Conservation (phyloP, 1,139 yeast genomes). For the Blastobotrys serpentis region DNA sequence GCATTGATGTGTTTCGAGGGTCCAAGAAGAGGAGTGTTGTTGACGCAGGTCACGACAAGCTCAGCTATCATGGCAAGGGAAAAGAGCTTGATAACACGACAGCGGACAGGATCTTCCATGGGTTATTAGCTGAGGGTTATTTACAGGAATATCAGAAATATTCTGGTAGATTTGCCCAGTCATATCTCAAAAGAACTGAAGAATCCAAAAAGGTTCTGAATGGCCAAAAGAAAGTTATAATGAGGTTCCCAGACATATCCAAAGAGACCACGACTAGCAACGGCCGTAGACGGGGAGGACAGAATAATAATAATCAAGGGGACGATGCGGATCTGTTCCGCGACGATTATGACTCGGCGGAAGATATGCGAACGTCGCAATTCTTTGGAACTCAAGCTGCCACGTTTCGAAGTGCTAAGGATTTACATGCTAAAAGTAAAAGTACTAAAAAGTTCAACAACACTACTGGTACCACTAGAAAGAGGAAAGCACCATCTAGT, state of each 20-base stretch:
- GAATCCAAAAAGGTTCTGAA: constrained; percentile 4
- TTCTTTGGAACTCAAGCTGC: constrained; percentile 9
- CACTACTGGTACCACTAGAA: not conserved
- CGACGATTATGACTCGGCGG: constrained; percentile 6
- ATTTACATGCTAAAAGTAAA: not conserved
- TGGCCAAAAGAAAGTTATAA: constrained; percentile 6
- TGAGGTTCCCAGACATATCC: constrained; percentile 3
- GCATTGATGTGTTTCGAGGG: constrained; percentile 84
- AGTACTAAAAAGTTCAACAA: not conserved
- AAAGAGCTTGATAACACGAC: constrained; percentile 60
- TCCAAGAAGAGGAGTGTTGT: constrained; percentile 61
- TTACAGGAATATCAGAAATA: constrained; percentile 70
- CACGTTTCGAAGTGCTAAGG: constrained; percentile 1
- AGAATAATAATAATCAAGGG: not conserved
- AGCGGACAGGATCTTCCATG: constrained; percentile 78
- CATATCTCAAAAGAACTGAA: constrained; percentile 9
- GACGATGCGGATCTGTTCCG: constrained; percentile 1
- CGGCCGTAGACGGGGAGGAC: constrained; percentile 1
- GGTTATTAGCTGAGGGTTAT: constrained; percentile 65
- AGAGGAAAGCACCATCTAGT: constrained; percentile 1
- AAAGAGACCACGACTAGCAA: not conserved
- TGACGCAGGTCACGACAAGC: constrained; percentile 59
- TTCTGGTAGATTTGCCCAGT: constrained; percentile 24
- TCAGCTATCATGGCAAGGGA: constrained; percentile 70
- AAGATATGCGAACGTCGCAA: constrained; percentile 1